Percentiles rank a stretch among this genome's conserved stretches.
Conservation (phyloP, 2,329 filamentous ascomycete genomes). For the Endothia cerciana region DNA sequence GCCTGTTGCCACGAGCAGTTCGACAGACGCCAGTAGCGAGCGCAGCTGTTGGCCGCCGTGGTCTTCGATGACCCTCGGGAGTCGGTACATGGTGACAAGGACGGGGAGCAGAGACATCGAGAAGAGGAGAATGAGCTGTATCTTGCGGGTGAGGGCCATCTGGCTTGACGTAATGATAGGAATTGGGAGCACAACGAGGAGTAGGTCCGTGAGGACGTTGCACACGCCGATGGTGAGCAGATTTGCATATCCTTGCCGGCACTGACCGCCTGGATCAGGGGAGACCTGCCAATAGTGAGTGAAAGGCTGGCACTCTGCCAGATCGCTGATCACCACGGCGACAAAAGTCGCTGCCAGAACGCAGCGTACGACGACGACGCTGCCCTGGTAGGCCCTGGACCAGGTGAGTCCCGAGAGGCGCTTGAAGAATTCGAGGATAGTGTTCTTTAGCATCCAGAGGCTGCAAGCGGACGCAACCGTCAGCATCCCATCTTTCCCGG, state of each 20-base stretch:
- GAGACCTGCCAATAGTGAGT: conserved; percentile 76
- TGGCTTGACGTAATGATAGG: conserved; percentile 81
- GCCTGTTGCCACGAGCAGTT: conserved; percentile 84
- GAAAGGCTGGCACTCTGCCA: conserved; percentile 82
- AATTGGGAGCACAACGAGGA: conserved; percentile 87
- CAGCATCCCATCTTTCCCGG: background rate
- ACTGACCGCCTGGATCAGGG: conserved; percentile 85
- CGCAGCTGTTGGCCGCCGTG: conserved; percentile 82
- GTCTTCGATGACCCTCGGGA: conserved; percentile 74
- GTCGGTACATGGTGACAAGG: conserved; percentile 76
- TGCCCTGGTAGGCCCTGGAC: conserved; percentile 74
- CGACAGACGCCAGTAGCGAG: conserved; percentile 85
- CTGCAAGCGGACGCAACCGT: conserved; percentile 48
- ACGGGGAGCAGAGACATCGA: conserved; percentile 82
- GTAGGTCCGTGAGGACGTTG: conserved; percentile 85
- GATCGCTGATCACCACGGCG: conserved; percentile 77
- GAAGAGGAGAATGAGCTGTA: conserved; percentile 80
- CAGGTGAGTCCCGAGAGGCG: conserved; percentile 83
- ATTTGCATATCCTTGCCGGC: conserved; percentile 84
- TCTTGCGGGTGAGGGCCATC: conserved; percentile 77
- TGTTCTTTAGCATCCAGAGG: conserved; percentile 89
- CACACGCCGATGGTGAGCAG: conserved; percentile 87
- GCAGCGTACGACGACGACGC: conserved; percentile 72
- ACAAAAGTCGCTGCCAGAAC: conserved; percentile 79
- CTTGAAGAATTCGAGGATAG: conserved; percentile 89